Evolutionary conservation across 495 filamentous ascomycete species (phyloP).

Genomic region (Pseudevernia furfuracea): DNA sequence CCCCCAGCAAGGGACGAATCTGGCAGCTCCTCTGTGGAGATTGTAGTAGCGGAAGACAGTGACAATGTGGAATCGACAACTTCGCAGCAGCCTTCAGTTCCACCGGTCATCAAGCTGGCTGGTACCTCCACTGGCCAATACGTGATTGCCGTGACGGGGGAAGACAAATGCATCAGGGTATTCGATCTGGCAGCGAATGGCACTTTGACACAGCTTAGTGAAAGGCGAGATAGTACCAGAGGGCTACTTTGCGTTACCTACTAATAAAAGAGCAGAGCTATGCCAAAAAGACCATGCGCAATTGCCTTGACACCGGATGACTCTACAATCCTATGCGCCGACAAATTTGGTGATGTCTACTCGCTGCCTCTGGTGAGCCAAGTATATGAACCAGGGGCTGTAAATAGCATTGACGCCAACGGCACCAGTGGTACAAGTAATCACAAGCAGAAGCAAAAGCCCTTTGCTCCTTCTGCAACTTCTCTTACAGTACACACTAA

Average conservation of each 20-base stretch:
- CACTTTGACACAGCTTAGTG: slow-evolving; percentile 57
- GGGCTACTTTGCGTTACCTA: not conserved
- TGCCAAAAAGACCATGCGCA: slow-evolving; percentile 83
- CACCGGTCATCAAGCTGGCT: slow-evolving; percentile 35
- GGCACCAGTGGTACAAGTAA: not conserved
- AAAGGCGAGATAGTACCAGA: slow-evolving; percentile 47
- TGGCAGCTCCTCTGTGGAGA: slow-evolving; percentile 24
- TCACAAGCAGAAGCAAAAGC: slow-evolving; percentile 23
- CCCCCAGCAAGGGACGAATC: slow-evolving; percentile 28
- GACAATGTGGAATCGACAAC: slow-evolving; percentile 26
- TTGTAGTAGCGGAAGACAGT: slow-evolving; percentile 21
- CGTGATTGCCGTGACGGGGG: slow-evolving; percentile 69
- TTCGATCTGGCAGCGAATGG: slow-evolving; percentile 58
- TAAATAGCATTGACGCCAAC: slow-evolving; percentile 10
- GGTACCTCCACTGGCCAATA: slow-evolving; percentile 53
- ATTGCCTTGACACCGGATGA: slow-evolving; percentile 61
- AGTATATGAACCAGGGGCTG: not conserved
- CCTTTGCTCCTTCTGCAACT: slow-evolving; percentile 55
- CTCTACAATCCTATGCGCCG: slow-evolving; percentile 65
- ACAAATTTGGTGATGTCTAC: slow-evolving; percentile 97
- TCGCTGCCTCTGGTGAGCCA: slow-evolving; percentile 60
- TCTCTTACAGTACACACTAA: slow-evolving; percentile 73
- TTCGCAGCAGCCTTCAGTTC: slow-evolving; percentile 29
- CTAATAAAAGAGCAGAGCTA: slow-evolving; percentile 46
- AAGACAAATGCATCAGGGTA: slow-evolving; percentile 85